phyloP scores from a whole-genome alignment of 1,139 yeast species.

The Pichia sp. region DNA sequence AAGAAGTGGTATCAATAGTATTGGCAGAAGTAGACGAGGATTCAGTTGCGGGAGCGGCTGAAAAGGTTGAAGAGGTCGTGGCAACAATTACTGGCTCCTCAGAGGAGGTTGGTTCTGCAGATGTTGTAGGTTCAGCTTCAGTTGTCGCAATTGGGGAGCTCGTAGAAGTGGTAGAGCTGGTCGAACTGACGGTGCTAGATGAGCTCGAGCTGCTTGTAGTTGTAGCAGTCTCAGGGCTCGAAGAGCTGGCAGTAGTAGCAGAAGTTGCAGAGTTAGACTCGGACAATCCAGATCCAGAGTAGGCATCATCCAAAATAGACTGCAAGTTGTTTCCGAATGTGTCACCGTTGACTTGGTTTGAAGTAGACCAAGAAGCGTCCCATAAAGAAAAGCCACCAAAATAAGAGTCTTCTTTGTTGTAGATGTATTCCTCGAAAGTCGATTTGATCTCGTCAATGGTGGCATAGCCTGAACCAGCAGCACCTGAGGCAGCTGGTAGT shows the following conservation, averaged over 20 bases:
- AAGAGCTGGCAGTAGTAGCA: conserved; percentile 7
- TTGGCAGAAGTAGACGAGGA: background rate
- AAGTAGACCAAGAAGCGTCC: conserved; percentile 83
- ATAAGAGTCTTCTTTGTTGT: conserved; percentile 29
- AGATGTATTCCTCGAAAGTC: conserved; percentile 38
- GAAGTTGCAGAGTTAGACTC: conserved; percentile 27
- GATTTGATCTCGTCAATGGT: conserved; percentile 40
- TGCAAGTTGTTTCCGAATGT: conserved; percentile 41
- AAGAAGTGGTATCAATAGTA: background rate
- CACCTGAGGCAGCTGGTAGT: conserved; percentile 45
- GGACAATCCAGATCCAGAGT: conserved; percentile 19
- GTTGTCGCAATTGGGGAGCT: conserved; percentile 1
- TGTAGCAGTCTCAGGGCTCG: conserved; percentile 20
- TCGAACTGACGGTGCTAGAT: conserved; percentile 2
- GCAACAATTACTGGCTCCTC: too few species aligned
- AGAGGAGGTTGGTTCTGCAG: too few species aligned
- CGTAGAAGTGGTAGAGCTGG: conserved; percentile 6
- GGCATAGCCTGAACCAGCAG: conserved; percentile 57
- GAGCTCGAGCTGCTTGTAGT: conserved; percentile 14
- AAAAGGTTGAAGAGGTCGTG: background rate
- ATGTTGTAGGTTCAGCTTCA: conserved; percentile 8
- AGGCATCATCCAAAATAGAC: conserved; percentile 29
- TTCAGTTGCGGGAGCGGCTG: background rate
- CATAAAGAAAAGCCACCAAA: conserved; percentile 88
- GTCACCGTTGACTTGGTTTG: conserved; percentile 40